These are phyloP conservation scores for Trichosanthes truncata DNA, from an alignment of 306 rosid species.

Conservation along the genomic window DNA sequence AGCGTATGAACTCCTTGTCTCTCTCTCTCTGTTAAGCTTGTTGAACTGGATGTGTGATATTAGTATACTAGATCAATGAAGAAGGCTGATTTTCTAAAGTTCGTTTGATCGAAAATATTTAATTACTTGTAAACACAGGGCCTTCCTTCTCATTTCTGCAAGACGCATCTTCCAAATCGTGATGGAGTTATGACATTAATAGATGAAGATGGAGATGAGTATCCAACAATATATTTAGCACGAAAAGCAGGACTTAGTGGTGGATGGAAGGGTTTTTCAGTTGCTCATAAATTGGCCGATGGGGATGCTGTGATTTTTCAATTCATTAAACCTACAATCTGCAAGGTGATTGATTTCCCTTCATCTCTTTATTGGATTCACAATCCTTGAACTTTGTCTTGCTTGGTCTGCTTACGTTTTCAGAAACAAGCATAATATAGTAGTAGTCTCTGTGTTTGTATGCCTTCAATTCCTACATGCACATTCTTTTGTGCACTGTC, in stretches of 20 bases:
- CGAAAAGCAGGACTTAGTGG: constrained; percentile 58
- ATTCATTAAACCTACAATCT: constrained; percentile 34
- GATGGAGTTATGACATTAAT: constrained; percentile 36
- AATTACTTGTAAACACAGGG: constrained; percentile 38
- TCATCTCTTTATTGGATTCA: constrained; percentile 10
- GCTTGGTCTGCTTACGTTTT: not conserved
- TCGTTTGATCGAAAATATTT: not conserved
- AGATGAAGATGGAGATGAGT: constrained; percentile 52
- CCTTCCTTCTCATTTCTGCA: constrained; percentile 47
- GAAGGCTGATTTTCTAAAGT: not conserved
- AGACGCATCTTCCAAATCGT: constrained; percentile 30
- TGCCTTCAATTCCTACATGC: not conserved
- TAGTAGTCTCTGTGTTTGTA: not conserved
- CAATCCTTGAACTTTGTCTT: not conserved
- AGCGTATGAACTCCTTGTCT: not conserved
- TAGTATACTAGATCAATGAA: not conserved
- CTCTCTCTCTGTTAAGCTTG: not conserved
- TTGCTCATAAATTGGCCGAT: constrained; percentile 64
- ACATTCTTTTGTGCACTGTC: not conserved
- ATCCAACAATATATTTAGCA: constrained; percentile 37
- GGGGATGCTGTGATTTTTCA: constrained; percentile 82
- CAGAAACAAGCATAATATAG: too few species aligned
- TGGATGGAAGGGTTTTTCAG: constrained; percentile 74
- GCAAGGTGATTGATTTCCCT: constrained; percentile 60
- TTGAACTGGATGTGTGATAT: not conserved